Base-by-base conservation (phyloP, 176 grass and related monocot species). In the Cymbopogon citratus region DNA sequence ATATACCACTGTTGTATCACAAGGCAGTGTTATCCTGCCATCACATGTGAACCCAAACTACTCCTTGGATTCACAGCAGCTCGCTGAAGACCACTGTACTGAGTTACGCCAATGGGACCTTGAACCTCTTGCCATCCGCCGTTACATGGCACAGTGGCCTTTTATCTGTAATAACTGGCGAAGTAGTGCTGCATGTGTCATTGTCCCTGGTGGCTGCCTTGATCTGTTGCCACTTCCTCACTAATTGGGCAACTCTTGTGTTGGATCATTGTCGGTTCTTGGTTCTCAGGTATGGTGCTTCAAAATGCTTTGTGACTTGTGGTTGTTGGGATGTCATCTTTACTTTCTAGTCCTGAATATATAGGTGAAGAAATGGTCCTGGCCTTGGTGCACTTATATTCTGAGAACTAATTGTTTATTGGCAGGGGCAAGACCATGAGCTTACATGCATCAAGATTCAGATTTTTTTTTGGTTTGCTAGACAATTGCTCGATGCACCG, bases 81-180 rank as follows among this genome's bases (percentile, higher is more conserved):
- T 85, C 84, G 44, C n/a, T n/a, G n/a, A n/a, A 48, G 73, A 91
- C 64, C 36, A 6, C 25, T 6, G 24, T 85, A 45, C 68, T 43
- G 0, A 94, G 89, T 44, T 80, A 89, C 0, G 11, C 38, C 34
- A 91, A 64, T 31, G 86, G 89, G 25, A 91, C 83, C 89, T 89
- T 46, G 21, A 91, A 91, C 63, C 84, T 46, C 76, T 35, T 91
- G 33, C 54, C 44, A 7, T 94, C 86, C 0, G 31, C 67, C 1
- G 76, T 87, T 91, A 91, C 38, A 40, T 2, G 38, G 38, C 66
- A 94, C 85, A 89, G 24, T 91, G 67, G 24, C 87, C 84, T 49
- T 59, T 85, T 89, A 16, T 84, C 44, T 35, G 81, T 73, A 11
- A 84, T n/a, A n/a, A n/a, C 51, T 23, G 24, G 5, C 16, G 12